These are phyloP conservation scores for Fusarium tuaranense DNA, from an alignment of 2,329 filamentous ascomycete genomes.

Conservation along the genomic window DNA sequence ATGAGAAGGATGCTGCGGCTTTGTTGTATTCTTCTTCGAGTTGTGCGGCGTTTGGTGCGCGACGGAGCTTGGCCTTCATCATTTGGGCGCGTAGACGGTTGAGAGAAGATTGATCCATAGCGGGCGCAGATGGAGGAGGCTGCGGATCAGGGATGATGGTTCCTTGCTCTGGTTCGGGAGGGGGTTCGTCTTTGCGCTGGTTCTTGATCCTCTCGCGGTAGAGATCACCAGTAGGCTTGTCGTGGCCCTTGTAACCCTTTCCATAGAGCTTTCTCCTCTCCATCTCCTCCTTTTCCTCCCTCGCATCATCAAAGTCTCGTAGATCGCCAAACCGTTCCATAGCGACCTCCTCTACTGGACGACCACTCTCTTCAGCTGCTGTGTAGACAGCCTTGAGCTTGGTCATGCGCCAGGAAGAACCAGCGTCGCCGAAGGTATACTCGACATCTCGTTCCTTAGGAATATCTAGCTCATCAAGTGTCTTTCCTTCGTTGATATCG, in stretches of 20 bases:
- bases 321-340: constrained; percentile 84
- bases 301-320: constrained; percentile 88
- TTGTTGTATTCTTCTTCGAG: constrained; percentile 88
- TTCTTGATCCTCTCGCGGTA: constrained; percentile 80
- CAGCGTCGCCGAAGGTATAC: constrained; percentile 90
- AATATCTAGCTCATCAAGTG: constrained; percentile 40
- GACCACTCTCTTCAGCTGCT: constrained; percentile 78
- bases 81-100: constrained; percentile 93
- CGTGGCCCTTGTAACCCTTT: constrained; percentile 83
- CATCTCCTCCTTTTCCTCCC: constrained; percentile 92
- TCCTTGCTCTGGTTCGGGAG: constrained; percentile 61
- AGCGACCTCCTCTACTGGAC: constrained; percentile 84
- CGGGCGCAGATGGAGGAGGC: constrained; percentile 48
- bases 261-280: constrained; percentile 88
- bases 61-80: constrained; percentile 93
- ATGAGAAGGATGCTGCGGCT: constrained; percentile 71
- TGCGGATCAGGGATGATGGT: constrained; percentile 63
- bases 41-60: constrained; percentile 77
- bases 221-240: constrained; percentile 89
- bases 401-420: constrained; percentile 96
- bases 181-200: constrained; percentile 55
- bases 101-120: constrained; percentile 80
- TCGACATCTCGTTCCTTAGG: constrained; percentile 69
- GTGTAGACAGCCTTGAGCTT: constrained; percentile 89
- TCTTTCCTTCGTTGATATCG: constrained; percentile 67